Percentiles rank a stretch among this genome's conserved stretches.
Evolutionary conservation across 148 eudicot species (phyloP).

Genomic region (Chenopodium berlandieri): DNA sequence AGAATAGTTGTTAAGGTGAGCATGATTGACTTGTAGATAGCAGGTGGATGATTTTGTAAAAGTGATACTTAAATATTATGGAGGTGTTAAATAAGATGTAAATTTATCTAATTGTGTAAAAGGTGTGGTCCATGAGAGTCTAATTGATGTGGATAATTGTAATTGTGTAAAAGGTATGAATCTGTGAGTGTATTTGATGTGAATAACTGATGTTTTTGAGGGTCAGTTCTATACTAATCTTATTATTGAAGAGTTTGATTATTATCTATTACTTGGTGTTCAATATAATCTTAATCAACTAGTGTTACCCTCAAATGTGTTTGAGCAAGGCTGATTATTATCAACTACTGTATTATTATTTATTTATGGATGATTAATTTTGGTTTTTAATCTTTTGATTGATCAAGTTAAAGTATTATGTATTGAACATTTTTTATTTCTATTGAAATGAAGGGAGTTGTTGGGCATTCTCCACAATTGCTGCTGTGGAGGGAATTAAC

Average conservation of each 20-base stretch:
- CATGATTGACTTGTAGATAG: neutral
- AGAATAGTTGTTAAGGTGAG: neutral
- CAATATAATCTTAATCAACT: too few species aligned
- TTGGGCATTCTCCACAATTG: constrained; percentile 85
- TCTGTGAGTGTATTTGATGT: neutral
- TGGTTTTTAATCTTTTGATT: neutral
- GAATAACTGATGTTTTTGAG: neutral
- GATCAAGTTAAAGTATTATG: neutral
- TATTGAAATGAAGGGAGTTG: constrained; percentile 66
- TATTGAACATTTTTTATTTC: neutral
- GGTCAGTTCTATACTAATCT: too few species aligned
- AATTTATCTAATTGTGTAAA: too few species aligned
- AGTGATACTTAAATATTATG: neutral
- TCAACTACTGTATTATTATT: too few species aligned
- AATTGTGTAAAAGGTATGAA: too few species aligned
- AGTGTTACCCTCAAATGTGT: neutral
- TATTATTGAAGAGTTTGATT: too few species aligned
- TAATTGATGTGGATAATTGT: too few species aligned
- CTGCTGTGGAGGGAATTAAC: constrained; percentile 75
- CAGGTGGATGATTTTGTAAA: neutral
- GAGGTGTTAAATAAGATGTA: neutral
- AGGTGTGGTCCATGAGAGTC: too few species aligned
- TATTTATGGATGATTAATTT: neutral
- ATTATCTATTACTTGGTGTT: neutral
- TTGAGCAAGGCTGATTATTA: neutral